Evolutionary conservation across 2,329 filamentous ascomycete species (phyloP).

Genomic region (Aspergillus vadensis): DNA sequence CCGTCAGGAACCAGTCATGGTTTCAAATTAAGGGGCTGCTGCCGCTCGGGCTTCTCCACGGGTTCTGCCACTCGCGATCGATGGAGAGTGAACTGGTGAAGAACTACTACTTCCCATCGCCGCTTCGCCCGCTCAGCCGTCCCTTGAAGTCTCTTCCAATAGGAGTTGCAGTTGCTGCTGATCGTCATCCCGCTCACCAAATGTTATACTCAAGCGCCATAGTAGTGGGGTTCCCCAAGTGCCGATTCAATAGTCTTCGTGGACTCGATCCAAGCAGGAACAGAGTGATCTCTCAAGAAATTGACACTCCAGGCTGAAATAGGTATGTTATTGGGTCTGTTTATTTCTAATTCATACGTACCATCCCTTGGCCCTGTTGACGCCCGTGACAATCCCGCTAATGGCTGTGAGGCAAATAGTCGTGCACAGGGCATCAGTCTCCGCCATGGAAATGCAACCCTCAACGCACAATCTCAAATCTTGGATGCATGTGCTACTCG

Average conservation of each 20-base stretch:
- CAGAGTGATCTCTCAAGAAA: not conserved
- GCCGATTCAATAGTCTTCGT: constrained; percentile 12
- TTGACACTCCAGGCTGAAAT: constrained; percentile 8
- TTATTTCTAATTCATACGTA: not conserved
- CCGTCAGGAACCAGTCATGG: not conserved
- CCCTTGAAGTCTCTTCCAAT: constrained; percentile 12
- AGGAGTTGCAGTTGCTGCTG: constrained; percentile 9
- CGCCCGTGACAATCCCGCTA: not conserved
- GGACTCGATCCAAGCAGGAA: constrained; percentile 5
- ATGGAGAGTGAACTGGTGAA: constrained; percentile 11
- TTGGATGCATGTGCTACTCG: constrained; percentile 4
- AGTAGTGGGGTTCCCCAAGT: constrained; percentile 8
- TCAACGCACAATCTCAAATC: constrained; percentile 1
- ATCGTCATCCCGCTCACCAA: constrained; percentile 14
- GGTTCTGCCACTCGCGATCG: constrained; percentile 17
- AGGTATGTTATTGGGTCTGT: not conserved
- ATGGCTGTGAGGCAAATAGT: constrained; percentile 5
- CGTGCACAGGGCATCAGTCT: constrained; percentile 1
- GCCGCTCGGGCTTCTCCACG: constrained; percentile 13
- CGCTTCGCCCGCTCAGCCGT: constrained; percentile 3
- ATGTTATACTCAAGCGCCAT: constrained; percentile 7
- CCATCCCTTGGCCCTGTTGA: not conserved
- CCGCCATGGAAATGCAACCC: not conserved
- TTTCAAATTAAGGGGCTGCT: constrained; percentile 10
- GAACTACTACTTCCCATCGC: constrained; percentile 10